These are phyloP conservation scores for Simplicillium aogashimaense DNA, from an alignment of 2,329 filamentous ascomycete species.

Conservation along the genomic window DNA sequence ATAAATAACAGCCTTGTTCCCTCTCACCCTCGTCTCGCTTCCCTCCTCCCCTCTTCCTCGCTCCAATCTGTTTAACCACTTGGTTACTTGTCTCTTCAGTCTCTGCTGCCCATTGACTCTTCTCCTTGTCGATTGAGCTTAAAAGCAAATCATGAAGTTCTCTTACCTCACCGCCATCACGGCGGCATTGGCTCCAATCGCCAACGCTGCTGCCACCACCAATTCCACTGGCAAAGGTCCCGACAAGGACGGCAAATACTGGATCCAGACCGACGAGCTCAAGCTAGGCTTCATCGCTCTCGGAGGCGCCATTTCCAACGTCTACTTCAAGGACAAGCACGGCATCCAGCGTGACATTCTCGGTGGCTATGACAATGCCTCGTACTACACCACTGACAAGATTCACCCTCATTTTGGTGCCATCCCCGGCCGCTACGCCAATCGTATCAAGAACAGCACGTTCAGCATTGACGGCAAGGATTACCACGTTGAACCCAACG, in stretches of 20 bases:
- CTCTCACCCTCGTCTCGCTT: background rate
- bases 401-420: constrained; percentile 63
- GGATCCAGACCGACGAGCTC: constrained; percentile 57
- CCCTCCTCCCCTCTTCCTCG: background rate
- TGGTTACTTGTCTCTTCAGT: too few relatives aligned
- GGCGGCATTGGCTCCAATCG: constrained; percentile 9
- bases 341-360: constrained; percentile 63
- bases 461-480: constrained; percentile 56
- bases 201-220: constrained; percentile 5
- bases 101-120: background rate
- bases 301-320: constrained; percentile 62
- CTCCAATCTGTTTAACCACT: too few relatives aligned
- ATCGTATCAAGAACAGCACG: constrained; percentile 69
- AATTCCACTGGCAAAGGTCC: constrained; percentile 21
- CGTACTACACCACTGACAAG: constrained; percentile 54
- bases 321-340: constrained; percentile 60
- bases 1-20: too few relatives aligned
- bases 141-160: constrained; percentile 12
- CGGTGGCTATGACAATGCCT: constrained; percentile 66
- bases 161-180: constrained; percentile 8
- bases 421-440: constrained; percentile 69
- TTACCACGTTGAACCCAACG: constrained; percentile 54
- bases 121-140: background rate
- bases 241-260: constrained; percentile 59
- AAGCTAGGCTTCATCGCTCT: constrained; percentile 63